Percentiles rank a stretch among this genome's conserved stretches.
Conservation (phyloP, 2,329 filamentous ascomycete species). For the Penicillium sp. region DNA sequence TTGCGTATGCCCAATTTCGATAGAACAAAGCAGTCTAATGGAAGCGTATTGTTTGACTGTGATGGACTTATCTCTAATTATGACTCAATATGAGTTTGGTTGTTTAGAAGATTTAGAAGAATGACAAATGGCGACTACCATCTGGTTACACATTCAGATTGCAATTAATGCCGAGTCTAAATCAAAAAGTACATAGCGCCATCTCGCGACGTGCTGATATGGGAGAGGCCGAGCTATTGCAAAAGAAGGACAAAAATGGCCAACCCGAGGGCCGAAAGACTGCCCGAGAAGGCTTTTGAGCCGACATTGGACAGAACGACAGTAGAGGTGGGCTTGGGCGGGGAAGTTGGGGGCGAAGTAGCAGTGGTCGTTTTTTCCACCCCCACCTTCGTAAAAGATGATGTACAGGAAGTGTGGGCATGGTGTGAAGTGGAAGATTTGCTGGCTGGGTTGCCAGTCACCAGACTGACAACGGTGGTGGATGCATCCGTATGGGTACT, state of each 20-base stretch:
- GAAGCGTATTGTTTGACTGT: not conserved
- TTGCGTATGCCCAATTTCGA: slow-evolving; percentile 33
- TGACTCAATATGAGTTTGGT: not conserved
- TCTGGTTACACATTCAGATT: no score
- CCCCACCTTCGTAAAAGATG: not conserved
- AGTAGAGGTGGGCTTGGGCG: not conserved
- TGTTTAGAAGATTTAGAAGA: no score
- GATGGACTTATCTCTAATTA: not conserved
- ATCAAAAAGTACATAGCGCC: not conserved
- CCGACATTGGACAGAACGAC: not conserved
- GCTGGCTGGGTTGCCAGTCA: slow-evolving; percentile 1
- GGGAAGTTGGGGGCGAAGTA: not conserved
- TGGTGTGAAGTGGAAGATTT: not conserved
- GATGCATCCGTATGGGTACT: slow-evolving; percentile 28
- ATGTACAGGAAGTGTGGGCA: not conserved
- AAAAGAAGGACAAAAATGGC: not conserved
- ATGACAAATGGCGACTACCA: no score
- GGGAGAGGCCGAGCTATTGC: not conserved
- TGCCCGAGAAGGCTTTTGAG: not conserved
- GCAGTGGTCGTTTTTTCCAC: not conserved
- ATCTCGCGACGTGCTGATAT: not conserved
- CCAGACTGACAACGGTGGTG: slow-evolving; percentile 24
- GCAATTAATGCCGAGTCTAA: not conserved
- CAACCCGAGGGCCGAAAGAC: not conserved
- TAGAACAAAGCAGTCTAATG: not conserved